Percentiles rank a stretch among this genome's conserved stretches.
Conservation (phyloP, 2,329 filamentous ascomycete genomes). For the Emergomyces pasteurianus region DNA sequence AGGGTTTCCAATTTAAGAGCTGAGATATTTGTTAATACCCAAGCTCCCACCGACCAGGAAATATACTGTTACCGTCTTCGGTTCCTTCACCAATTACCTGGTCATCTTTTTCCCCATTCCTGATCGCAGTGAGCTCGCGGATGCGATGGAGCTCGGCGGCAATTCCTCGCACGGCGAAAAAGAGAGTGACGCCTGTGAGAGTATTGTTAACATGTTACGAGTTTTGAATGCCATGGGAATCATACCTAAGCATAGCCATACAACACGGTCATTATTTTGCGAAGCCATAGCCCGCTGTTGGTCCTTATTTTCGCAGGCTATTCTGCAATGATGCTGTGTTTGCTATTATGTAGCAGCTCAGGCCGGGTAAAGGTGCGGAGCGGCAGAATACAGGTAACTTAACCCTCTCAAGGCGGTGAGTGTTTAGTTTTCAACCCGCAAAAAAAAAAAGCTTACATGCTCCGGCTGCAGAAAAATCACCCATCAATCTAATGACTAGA, state of each 20-base stretch:
- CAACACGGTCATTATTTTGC: constrained; percentile 24
- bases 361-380: constrained; percentile 10
- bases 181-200: constrained; percentile 25
- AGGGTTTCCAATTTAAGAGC: constrained; percentile 54
- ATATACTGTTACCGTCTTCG: constrained; percentile 44
- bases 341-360: background rate
- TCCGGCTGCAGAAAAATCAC: constrained; percentile 13
- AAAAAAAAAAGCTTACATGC: constrained; percentile 13
- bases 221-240: background rate
- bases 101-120: constrained; percentile 51
- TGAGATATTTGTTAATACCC: constrained; percentile 17
- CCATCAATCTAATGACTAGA: constrained; percentile 7
- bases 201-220: constrained; percentile 3
- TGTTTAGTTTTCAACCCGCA: constrained; percentile 16
- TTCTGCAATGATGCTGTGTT: background rate
- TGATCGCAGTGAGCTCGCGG: constrained; percentile 45
- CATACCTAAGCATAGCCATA: constrained; percentile 30
- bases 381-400: constrained; percentile 14
- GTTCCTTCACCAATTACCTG: constrained; percentile 65
- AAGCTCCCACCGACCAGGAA: background rate
- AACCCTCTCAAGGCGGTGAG: constrained; percentile 22
- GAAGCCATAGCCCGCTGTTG: constrained; percentile 21
- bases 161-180: constrained; percentile 44
- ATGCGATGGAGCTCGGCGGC: constrained; percentile 39
- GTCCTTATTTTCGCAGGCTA: background rate